Evolutionary conservation across 1,284 basidiomycete genomes (phyloP).

Genomic region (Boletus semigastroideus): DNA sequence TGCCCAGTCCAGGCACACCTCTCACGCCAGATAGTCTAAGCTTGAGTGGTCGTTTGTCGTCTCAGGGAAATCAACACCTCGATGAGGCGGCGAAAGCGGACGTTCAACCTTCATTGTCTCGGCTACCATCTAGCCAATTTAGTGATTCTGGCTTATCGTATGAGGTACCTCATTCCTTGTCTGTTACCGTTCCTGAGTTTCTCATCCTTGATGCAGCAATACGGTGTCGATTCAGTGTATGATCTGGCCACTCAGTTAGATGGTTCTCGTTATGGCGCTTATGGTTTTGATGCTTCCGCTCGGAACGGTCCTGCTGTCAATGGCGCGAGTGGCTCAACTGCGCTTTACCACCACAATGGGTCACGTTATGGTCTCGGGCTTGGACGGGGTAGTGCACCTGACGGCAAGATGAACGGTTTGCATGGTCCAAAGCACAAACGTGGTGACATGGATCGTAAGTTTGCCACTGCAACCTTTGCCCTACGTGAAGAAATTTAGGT

Average conservation of each 20-base stretch:
- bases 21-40: slow-evolving; percentile 58
- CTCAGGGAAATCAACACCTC: slow-evolving; percentile 49
- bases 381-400: slow-evolving; percentile 49
- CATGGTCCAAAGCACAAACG: slow-evolving; percentile 93
- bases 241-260: slow-evolving; percentile 52
- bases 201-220: slow-evolving; percentile 41
- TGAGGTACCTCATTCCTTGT: slow-evolving; percentile 39
- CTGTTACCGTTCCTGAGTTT: not conserved
- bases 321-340: slow-evolving; percentile 69
- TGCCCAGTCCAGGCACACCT: slow-evolving; percentile 71
- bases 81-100: slow-evolving; percentile 53
- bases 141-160: slow-evolving; percentile 57
- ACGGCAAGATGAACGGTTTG: slow-evolving; percentile 82
- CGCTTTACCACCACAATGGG: slow-evolving; percentile 77
- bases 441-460: slow-evolving; percentile 90
- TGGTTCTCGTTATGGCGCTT: slow-evolving; percentile 57
- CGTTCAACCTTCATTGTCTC: slow-evolving; percentile 67
- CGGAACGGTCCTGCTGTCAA: slow-evolving; percentile 43
- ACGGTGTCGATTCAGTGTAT: slow-evolving; percentile 61
- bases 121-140: slow-evolving; percentile 60
- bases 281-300: slow-evolving; percentile 58
- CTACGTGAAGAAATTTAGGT: slow-evolving; percentile 4
- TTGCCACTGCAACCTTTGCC: no score
- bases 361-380: slow-evolving; percentile 76
- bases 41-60: slow-evolving; percentile 59